phyloP scores from a whole-genome alignment of 805 yeast genomes.

The Priceomyces melissophilus region DNA sequence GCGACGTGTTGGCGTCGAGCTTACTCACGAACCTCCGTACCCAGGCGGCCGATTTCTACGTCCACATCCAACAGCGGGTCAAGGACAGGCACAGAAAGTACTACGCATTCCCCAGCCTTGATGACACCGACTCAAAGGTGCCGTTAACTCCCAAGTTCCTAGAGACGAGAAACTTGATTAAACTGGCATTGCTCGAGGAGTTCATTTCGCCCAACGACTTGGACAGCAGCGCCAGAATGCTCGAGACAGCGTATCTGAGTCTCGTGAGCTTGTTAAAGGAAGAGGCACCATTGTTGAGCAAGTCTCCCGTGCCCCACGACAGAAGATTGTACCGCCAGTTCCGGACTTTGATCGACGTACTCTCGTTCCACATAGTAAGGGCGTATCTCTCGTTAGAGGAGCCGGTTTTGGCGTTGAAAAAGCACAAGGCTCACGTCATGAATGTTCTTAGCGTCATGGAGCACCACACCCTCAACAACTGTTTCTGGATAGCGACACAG shows the following conservation, averaged over 20 bases:
- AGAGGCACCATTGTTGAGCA: constrained; percentile 8
- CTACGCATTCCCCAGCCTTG: constrained; percentile 29
- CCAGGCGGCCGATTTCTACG: constrained; percentile 32
- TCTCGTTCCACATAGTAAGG: constrained; percentile 61
- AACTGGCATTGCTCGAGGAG: constrained; percentile 33
- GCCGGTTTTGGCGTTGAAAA: constrained; percentile 56
- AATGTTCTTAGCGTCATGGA: constrained; percentile 41
- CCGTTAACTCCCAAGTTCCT: constrained; percentile 34
- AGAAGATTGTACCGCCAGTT: constrained; percentile 25
- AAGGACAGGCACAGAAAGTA: constrained; percentile 35
- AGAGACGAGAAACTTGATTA: constrained; percentile 36
- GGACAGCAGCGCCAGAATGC: constrained; percentile 23
- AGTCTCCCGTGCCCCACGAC: constrained; percentile 26
- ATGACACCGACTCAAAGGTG: constrained; percentile 22
- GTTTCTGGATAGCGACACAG: constrained; percentile 61
- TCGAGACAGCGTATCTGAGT: constrained; percentile 34
- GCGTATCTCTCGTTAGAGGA: constrained; percentile 57
- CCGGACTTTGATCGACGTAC: constrained; percentile 52
- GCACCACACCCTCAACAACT: constrained; percentile 11
- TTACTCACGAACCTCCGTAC: constrained; percentile 27
- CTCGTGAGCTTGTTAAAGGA: constrained; percentile 23
- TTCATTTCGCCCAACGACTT: constrained; percentile 30
- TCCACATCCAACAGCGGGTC: constrained; percentile 26
- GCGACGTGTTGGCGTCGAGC: constrained; percentile 28
- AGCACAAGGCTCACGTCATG: constrained; percentile 61